A percentile compares a stretch with the other conserved stretches of the same genome.
phyloP scores from a whole-genome alignment of 768 basidiomycete species.

The Mycena sanguinolenta region DNA sequence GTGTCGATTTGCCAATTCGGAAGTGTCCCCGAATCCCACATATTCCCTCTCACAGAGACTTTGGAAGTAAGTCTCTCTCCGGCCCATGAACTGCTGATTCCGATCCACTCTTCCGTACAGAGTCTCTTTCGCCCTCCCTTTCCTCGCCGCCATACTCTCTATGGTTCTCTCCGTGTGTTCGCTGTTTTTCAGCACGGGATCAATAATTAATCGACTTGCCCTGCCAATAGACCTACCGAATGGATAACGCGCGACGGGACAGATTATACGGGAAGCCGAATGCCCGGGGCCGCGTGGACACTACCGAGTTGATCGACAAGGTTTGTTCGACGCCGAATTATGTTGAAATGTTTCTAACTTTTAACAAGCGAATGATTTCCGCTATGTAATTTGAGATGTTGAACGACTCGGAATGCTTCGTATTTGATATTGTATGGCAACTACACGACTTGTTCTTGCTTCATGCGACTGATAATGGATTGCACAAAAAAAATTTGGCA shows the following conservation, averaged over 20 bases:
- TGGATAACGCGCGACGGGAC: constrained; percentile 72
- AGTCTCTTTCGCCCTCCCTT: constrained; percentile 67
- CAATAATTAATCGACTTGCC: not conserved
- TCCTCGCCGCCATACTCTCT: constrained; percentile 68
- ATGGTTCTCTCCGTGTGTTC: constrained; percentile 63
- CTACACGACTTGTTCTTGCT: not conserved
- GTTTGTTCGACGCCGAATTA: constrained; percentile 47
- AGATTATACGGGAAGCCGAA: constrained; percentile 64
- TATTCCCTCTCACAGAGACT: constrained; percentile 78
- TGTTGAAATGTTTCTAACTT: not conserved
- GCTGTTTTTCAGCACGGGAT: not conserved
- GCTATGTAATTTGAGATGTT: constrained; percentile 55
- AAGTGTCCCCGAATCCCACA: constrained; percentile 80
- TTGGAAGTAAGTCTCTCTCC: constrained; percentile 57
- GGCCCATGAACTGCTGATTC: constrained; percentile 1
- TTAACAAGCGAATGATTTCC: constrained; percentile 69
- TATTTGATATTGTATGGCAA: not conserved
- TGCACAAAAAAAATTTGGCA: too few species aligned
- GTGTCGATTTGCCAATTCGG: constrained; percentile 87
- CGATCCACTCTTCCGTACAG: constrained; percentile 13
- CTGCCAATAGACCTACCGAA: constrained; percentile 65
- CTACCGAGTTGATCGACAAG: constrained; percentile 74
- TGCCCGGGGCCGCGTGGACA: constrained; percentile 68
- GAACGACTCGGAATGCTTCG: not conserved
- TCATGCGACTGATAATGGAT: too few species aligned